Percentiles rank a stretch among this genome's conserved stretches.
These are phyloP conservation scores for Biancaea sappan DNA, from an alignment of 306 rosid genomes.

Conservation along the genomic window DNA sequence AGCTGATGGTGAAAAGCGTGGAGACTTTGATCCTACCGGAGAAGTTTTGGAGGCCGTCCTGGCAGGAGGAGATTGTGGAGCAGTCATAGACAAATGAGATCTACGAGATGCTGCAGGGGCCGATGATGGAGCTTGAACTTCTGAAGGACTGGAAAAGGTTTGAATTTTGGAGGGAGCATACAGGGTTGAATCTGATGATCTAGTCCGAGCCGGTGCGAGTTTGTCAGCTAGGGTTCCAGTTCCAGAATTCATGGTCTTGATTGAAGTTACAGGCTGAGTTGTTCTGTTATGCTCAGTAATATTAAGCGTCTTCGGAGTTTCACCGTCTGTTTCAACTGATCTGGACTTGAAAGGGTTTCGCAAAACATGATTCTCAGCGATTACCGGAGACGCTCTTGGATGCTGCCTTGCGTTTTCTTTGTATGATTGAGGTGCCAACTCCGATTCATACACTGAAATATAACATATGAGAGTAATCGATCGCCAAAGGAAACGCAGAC, in stretches of 20 bases:
- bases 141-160: constrained; percentile 20
- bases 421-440: constrained; percentile 72
- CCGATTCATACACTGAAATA: constrained; percentile 84
- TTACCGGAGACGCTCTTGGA: constrained; percentile 70
- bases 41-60: constrained; percentile 15
- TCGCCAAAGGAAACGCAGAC: background rate
- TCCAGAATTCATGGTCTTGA: constrained; percentile 27
- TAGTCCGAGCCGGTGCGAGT: constrained; percentile 41
- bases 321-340: constrained; percentile 28
- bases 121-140: background rate
- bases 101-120: background rate
- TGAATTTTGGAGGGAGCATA: constrained; percentile 53
- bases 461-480: too few relatives aligned
- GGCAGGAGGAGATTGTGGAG: constrained; percentile 23
- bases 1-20: constrained; percentile 26
- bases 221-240: constrained; percentile 41
- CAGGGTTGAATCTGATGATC: constrained; percentile 41
- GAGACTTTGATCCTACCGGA: background rate
- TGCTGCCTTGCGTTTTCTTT: constrained; percentile 70
- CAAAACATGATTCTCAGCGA: constrained; percentile 63
- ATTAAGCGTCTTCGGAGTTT: constrained; percentile 9
- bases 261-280: constrained; percentile 17
- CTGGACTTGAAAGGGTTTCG: constrained; percentile 25
- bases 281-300: constrained; percentile 21
- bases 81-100: background rate